A percentile compares a stretch with the other conserved stretches of the same genome.
These are phyloP conservation scores for Cryomyces minteri DNA, from an alignment of 495 filamentous ascomycete species.

Conservation along the genomic window DNA sequence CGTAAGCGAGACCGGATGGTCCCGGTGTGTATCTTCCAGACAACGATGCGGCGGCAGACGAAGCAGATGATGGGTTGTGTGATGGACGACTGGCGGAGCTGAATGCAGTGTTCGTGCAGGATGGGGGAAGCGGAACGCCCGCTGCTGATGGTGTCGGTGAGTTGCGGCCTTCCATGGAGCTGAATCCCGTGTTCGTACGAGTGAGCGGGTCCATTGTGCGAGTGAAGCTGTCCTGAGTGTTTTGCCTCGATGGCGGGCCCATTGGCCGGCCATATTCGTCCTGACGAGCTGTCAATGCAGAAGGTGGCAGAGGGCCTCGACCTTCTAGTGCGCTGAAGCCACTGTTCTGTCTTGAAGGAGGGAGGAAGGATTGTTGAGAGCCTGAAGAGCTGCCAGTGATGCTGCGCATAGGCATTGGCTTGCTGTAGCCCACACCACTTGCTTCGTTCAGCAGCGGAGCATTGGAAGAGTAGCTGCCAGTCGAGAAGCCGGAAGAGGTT, in stretches of 20 bases:
- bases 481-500: not conserved
- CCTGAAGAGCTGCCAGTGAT: not conserved
- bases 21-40: too few relatives aligned
- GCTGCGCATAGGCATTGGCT: not conserved
- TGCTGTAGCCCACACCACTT: not conserved
- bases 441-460: not conserved
- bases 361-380: not conserved
- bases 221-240: not conserved
- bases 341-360: not conserved
- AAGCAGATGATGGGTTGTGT: too few relatives aligned
- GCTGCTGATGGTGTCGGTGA: too few relatives aligned
- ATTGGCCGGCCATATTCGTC: not conserved
- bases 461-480: not conserved
- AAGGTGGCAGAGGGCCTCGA: too few relatives aligned
- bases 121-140: too few relatives aligned
- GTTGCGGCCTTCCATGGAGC: too few relatives aligned
- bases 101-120: too few relatives aligned
- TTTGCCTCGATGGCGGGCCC: not conserved
- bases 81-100: too few relatives aligned
- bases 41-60: too few relatives aligned
- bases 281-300: not conserved
- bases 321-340: not conserved
- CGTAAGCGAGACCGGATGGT: too few relatives aligned
- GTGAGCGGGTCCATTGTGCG: not conserved
- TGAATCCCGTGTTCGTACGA: not conserved